phyloP scores from a whole-genome alignment of 2,329 filamentous ascomycete species.

The Fusarium subtropicale region DNA sequence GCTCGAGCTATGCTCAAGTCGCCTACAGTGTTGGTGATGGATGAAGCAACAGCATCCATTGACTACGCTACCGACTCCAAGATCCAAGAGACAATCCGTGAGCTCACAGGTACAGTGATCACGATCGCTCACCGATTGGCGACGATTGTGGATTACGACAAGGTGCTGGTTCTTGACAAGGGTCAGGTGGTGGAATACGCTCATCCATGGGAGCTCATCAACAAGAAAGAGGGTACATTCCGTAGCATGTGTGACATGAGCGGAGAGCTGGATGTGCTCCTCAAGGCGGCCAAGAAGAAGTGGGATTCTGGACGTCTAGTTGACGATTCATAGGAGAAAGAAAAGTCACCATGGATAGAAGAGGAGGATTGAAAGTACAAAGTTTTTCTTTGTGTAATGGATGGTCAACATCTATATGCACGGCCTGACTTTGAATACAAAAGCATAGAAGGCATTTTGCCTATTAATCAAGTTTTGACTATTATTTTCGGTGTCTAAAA shows the following conservation, averaged over 20 bases:
- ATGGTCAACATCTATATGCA: slow-evolving; percentile 9
- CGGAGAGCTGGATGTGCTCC: slow-evolving; percentile 65
- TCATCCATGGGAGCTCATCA: slow-evolving; percentile 86
- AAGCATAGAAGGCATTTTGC: slow-evolving; percentile 32
- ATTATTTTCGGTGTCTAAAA: background rate
- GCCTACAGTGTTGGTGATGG: slow-evolving; percentile 97
- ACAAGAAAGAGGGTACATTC: slow-evolving; percentile 74
- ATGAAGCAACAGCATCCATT: slow-evolving; percentile 97
- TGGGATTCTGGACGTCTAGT: slow-evolving; percentile 56
- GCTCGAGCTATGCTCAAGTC: slow-evolving; percentile 92
- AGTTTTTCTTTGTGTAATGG: slow-evolving; percentile 16
- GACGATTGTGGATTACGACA: slow-evolving; percentile 98
- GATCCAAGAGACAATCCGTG: slow-evolving; percentile 96
- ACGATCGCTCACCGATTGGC: slow-evolving; percentile 96
- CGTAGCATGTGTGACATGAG: slow-evolving; percentile 74
- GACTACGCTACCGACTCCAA: slow-evolving; percentile 96
- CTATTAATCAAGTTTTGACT: slow-evolving; percentile 11
- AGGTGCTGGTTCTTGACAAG: slow-evolving; percentile 93
- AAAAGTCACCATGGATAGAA: slow-evolving; percentile 10
- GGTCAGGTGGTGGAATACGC: slow-evolving; percentile 89
- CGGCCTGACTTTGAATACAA: slow-evolving; percentile 17
- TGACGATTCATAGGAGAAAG: slow-evolving; percentile 47
- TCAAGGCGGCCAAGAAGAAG: slow-evolving; percentile 67
- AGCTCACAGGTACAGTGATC: slow-evolving; percentile 91
- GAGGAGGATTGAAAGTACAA: slow-evolving; percentile 27